A percentile compares a stretch with the other conserved stretches of the same genome.
Conservation (phyloP, 768 basidiomycete species). For the Mrakia gelida region DNA sequence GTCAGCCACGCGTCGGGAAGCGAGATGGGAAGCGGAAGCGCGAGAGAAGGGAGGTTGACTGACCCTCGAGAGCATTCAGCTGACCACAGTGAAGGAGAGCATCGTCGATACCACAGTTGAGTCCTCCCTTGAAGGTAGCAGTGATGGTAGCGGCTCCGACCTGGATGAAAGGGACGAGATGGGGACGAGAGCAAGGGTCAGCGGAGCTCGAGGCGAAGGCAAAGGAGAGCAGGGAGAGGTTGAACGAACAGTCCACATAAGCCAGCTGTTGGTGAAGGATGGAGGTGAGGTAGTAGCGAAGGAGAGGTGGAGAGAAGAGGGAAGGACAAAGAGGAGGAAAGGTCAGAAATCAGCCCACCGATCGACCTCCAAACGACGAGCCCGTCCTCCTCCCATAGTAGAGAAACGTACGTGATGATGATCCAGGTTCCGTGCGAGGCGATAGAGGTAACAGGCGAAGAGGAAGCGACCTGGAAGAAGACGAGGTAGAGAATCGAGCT, state of each 20-base stretch:
- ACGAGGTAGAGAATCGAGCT: constrained; percentile 29
- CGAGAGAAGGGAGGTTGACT: constrained; percentile 43
- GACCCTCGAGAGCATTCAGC: constrained; percentile 69
- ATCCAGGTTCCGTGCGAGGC: constrained; percentile 50
- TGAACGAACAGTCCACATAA: constrained; percentile 37
- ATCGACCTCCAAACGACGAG: not conserved
- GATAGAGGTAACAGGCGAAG: constrained; percentile 26
- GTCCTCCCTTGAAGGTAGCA: constrained; percentile 23
- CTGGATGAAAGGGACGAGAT: not conserved
- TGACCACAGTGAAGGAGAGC: constrained; percentile 62
- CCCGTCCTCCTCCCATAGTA: no score
- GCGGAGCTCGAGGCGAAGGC: not conserved
- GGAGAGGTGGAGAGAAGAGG: not conserved
- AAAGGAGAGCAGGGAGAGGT: not conserved
- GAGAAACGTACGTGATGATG: constrained; percentile 53
- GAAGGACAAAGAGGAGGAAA: no score
- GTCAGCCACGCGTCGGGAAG: not conserved
- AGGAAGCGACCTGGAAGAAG: constrained; percentile 31
- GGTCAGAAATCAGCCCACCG: not conserved
- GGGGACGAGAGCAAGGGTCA: not conserved
- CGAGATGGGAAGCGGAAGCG: not conserved
- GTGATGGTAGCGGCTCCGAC: constrained; percentile 21
- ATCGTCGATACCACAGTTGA: constrained; percentile 42
- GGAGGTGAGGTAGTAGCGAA: not conserved
- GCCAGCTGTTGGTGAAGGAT: constrained; percentile 39